Base-by-base conservation (phyloP, 768 basidiomycete genomes). In the Termitomyces titanicus region DNA sequence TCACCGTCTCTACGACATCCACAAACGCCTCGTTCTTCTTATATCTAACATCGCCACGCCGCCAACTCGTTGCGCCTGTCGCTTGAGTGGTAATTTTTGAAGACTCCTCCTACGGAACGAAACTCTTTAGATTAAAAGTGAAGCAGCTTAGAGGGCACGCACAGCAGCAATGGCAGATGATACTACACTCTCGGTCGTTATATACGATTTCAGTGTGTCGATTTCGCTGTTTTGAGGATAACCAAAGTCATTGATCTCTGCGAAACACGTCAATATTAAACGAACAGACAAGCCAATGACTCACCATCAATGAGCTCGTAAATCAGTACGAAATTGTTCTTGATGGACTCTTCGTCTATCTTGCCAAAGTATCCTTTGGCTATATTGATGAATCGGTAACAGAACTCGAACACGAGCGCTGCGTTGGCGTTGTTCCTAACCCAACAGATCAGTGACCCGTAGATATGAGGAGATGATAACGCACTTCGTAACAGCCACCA, bases 1-100 rank as follows among this genome's bases (percentile, higher is more conserved):
- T 98, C 58, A 99, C 92, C 2, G 82, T 92, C 75, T 99, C 97
- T 42, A 99, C 91, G 9, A 99, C 97, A 67, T 99, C 97, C n/a
- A 99, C 96, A 62, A 98, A 99, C 0, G 97, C 97, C 66, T 99
- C 97, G 61, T 99, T 99, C 81, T 98, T 99, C 78, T 97, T 90
- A 72, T 99, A 98, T 70, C 95, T 96, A 65, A 98, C 95, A 66
- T 98, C 97, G 15, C 84, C 88, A 54, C 95, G 79, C 39, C 97
- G 77, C 97, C 97, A 99, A 68, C 89, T 96, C 31, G 91, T 98
- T 27, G 92, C 88, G 0, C 97, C 97, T 0, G 97, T 99, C 9
- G 97, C 96, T 76, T 99, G 97, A 10, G 84, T 86, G 0, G 97
- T 98, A 58, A 99, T 98, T 70, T 94, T 97, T 13, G 93, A 91